Percentiles rank a stretch among this genome's conserved stretches.
These are phyloP conservation scores for Fusarium hostae DNA, from an alignment of 2,329 filamentous ascomycete genomes.

Conservation along the genomic window DNA sequence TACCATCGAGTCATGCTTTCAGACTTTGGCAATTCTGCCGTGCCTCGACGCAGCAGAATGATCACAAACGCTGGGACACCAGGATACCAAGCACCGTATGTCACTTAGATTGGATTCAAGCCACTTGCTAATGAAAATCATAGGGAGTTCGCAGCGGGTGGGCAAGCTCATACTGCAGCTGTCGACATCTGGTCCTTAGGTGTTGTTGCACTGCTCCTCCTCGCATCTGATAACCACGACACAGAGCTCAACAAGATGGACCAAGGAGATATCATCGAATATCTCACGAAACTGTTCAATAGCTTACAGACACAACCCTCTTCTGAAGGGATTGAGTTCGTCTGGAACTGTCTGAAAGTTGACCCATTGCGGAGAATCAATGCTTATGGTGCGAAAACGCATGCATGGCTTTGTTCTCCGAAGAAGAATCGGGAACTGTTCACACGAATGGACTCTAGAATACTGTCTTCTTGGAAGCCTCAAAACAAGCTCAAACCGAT, in stretches of 20 bases:
- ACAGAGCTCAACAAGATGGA: slow-evolving; percentile 44
- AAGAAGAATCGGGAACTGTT: slow-evolving; percentile 48
- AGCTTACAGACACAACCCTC: slow-evolving; percentile 35
- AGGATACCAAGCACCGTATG: slow-evolving; percentile 62
- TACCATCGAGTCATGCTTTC: slow-evolving; percentile 61
- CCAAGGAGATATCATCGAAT: slow-evolving; percentile 41
- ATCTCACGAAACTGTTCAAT: slow-evolving; percentile 32
- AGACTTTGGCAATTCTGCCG: slow-evolving; percentile 63
- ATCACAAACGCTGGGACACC: slow-evolving; percentile 58
- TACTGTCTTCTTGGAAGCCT: slow-evolving; percentile 43
- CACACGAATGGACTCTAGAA: slow-evolving; percentile 45
- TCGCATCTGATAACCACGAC: slow-evolving; percentile 42
- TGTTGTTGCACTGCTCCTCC: slow-evolving; percentile 55
- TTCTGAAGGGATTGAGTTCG: slow-evolving; percentile 44
- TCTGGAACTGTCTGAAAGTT: slow-evolving; percentile 48
- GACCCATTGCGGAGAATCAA: slow-evolving; percentile 44
- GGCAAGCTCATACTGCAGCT: slow-evolving; percentile 47
- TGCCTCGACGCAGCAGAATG: slow-evolving; percentile 56
- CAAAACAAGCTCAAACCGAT: slow-evolving; percentile 48
- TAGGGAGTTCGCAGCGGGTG: slow-evolving; percentile 53
- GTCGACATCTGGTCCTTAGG: slow-evolving; percentile 67
- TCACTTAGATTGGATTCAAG: not conserved
- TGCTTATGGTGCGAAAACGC: slow-evolving; percentile 43
- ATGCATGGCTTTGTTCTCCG: slow-evolving; percentile 51
- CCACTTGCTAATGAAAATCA: slow-evolving; percentile 1